phyloP scores from a whole-genome alignment of 164 flowering plant genomes.

The Sedum album region DNA sequence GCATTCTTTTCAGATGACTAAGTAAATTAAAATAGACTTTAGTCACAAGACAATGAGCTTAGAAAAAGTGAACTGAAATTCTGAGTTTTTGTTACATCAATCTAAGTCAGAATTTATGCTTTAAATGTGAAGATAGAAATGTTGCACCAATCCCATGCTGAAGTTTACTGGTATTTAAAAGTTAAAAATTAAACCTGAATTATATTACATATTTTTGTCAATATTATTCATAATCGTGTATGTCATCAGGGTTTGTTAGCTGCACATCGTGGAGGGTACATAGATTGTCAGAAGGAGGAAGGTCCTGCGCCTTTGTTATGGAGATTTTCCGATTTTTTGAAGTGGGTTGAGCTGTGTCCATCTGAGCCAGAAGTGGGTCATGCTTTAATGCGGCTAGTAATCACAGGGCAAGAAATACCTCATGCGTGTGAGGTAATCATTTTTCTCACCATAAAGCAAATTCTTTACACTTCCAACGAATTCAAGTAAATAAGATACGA shows the following conservation, averaged over 20 bases:
- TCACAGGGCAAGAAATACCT: conserved; percentile 98
- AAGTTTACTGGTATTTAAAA: background rate
- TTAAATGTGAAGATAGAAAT: background rate
- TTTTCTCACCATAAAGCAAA: background rate
- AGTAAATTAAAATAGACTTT: background rate
- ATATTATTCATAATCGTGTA: conserved; percentile 9
- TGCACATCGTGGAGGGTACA: conserved; percentile 99
- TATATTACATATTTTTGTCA: background rate
- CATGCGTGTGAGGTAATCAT: conserved; percentile 94
- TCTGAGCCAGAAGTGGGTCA: conserved; percentile 96
- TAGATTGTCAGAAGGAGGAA: conserved; percentile 97
- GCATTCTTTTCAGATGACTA: too few relatives aligned
- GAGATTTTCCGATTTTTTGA: conserved; percentile 92
- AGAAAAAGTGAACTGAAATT: background rate
- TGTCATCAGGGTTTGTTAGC: conserved; percentile 78
- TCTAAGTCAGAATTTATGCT: too few relatives aligned
- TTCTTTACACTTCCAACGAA: too few relatives aligned
- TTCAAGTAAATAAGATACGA: too few relatives aligned
- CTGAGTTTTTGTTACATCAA: too few relatives aligned
- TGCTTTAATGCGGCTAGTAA: conserved; percentile 96
- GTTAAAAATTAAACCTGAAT: background rate
- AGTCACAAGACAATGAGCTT: background rate
- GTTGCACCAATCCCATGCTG: background rate
- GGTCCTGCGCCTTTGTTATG: conserved; percentile 96
- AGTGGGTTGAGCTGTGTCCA: conserved; percentile 98